These are phyloP conservation scores for Sarocladium brachiariae DNA, from an alignment of 2,329 filamentous ascomycete species.

Conservation along the genomic window DNA sequence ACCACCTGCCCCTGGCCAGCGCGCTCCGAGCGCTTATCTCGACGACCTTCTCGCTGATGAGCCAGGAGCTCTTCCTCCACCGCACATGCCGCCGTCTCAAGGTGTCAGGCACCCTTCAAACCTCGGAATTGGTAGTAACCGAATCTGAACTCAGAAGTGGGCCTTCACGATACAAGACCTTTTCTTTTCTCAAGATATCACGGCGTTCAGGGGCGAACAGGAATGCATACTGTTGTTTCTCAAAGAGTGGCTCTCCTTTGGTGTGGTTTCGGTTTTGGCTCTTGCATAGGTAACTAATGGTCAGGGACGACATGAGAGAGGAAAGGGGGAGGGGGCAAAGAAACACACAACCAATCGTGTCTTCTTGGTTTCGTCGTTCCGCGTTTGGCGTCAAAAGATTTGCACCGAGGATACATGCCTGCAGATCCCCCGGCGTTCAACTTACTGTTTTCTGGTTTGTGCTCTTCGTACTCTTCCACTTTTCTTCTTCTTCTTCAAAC, in stretches of 20 bases:
- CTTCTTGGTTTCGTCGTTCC: neutral
- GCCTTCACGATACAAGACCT: no score
- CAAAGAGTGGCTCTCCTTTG: neutral
- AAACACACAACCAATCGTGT: no score
- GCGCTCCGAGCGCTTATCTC: conserved; percentile 82
- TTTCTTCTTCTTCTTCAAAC: neutral
- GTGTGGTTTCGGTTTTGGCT: conserved; percentile 1
- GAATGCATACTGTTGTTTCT: neutral
- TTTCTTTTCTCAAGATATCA: neutral
- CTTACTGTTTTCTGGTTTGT: no score
- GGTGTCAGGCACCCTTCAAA: conserved; percentile 15
- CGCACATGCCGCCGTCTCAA: conserved; percentile 25
- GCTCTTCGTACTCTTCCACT: no score
- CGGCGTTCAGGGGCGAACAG: neutral
- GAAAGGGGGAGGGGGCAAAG: neutral
- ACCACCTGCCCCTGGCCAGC: conserved; percentile 48
- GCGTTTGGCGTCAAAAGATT: no score
- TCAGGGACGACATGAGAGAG: neutral
- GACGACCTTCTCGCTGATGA: conserved; percentile 85
- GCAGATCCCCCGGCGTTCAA: no score
- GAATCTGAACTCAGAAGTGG: no score
- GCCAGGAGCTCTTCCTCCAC: conserved; percentile 42
- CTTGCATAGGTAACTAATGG: conserved; percentile 2
- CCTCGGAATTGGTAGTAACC: conserved; percentile 10
- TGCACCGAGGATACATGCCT: no score